Evolutionary conservation across 495 filamentous ascomycete species (phyloP), one percentile per base, ranked within the genome.

Genomic region (Podospora conica): DNA sequence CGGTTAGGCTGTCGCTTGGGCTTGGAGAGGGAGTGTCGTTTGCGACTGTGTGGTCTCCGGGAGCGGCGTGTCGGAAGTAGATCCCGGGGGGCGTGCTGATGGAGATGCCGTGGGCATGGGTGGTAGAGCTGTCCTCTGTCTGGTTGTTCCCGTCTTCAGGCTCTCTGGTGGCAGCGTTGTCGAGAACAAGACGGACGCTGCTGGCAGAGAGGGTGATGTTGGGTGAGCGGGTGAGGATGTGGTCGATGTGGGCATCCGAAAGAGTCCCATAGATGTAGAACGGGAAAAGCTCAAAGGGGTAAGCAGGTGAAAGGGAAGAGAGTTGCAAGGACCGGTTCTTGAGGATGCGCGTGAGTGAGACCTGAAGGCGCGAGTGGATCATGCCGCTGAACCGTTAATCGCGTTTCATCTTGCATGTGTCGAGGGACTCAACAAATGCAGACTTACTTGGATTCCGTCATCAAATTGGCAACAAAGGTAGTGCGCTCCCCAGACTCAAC

Each of bases 251-350:
- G 8, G 40, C 25, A 20, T 66, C 68, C 9, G 12, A 9, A 1
- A 9, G 20, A 20, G 55, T 75, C 33, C 79, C 80, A 68, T 83
- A 82, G 27, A 81, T 71, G 54, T 83, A 82, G 65, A 82, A 82
- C 4, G 81, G 80, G 72, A 78, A 78, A 55, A 59, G 71, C 11
- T 60, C 54, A 3, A 23, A 23, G 24, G 67, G 80, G 60, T 81
- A 83, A 1, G 27, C 8, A 18, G 20, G 53, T 79, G 76, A n/a
- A 72, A 75, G 62, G 73, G 27, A 53, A 21, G 40, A 7, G 27
- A 29, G 25, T 3, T 56, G 21, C 61, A 53, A 1, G 59, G 54
- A 48, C 10, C 54, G 28, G 28, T 48, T 53, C 20, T 74, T 53
- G 67, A 70, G 27, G 66, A 73, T 56, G 73, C 72, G 2, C 76